Evolutionary conservation across 768 basidiomycete genomes (phyloP).

Genomic region (Boletus subparvulus): DNA sequence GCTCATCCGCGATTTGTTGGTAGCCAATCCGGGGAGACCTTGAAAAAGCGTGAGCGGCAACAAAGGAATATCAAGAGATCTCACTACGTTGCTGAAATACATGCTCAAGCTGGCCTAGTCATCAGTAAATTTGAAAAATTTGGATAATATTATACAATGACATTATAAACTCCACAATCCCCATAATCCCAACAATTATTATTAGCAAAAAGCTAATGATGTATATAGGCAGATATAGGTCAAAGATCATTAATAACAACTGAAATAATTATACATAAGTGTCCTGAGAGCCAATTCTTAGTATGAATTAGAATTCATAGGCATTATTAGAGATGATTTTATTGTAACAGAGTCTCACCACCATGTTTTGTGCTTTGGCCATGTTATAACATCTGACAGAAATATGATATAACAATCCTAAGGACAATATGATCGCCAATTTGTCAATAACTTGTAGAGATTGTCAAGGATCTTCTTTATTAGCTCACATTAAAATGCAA

Average conservation of each 20-base stretch:
- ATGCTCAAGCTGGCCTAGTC: constrained; percentile 32
- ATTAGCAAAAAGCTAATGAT: too few relatives aligned
- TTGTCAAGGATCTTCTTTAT: not conserved
- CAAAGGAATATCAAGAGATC: constrained; percentile 10
- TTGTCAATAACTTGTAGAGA: not conserved
- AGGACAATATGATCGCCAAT: constrained; percentile 19
- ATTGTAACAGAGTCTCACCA: too few relatives aligned
- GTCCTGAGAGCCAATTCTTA: too few relatives aligned
- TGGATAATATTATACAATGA: too few relatives aligned
- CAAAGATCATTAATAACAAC: too few relatives aligned
- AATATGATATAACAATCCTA: not conserved
- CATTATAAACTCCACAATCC: too few relatives aligned
- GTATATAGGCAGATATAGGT: too few relatives aligned
- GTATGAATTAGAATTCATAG: too few relatives aligned
- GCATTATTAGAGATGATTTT: too few relatives aligned
- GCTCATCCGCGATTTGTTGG: constrained; percentile 50
- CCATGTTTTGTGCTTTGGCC: not conserved
- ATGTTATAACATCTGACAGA: not conserved
- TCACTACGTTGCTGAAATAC: constrained; percentile 35
- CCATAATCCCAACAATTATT: too few relatives aligned
- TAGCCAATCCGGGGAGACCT: constrained; percentile 38
- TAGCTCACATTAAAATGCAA: not conserved
- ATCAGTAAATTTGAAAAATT: too few relatives aligned
- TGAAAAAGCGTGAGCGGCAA: constrained; percentile 9
- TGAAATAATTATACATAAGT: too few relatives aligned